A percentile compares a stretch with the other conserved stretches of the same genome.
Evolutionary conservation across 2,329 filamentous ascomycete species (phyloP).

Genomic region (Chaetomium sp.): DNA sequence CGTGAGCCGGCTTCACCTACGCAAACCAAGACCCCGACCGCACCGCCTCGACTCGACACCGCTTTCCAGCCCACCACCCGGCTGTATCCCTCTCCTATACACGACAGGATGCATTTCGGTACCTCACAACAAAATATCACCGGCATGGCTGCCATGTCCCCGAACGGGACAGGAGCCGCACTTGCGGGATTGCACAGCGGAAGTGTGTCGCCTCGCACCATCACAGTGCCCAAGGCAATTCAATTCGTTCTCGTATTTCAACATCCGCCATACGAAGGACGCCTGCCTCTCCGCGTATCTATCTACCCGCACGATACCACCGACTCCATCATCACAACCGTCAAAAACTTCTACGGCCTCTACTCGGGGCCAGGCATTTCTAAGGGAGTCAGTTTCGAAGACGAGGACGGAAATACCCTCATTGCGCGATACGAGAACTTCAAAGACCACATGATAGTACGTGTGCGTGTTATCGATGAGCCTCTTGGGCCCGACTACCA

Average conservation of each 20-base stretch:
- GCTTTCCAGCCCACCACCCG: conserved; percentile 33
- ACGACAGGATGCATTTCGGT: conserved; percentile 10
- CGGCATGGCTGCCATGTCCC: conserved; percentile 53
- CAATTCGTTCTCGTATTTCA: conserved; percentile 75
- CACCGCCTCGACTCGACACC: conserved; percentile 36
- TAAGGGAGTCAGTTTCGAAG: conserved; percentile 92
- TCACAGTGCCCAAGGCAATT: conserved; percentile 67
- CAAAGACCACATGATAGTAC: conserved; percentile 86
- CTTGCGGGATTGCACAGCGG: conserved; percentile 41
- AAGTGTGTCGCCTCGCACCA: conserved; percentile 49
- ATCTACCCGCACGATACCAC: conserved; percentile 96
- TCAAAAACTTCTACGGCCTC: conserved; percentile 98
- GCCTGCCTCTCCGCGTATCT: conserved; percentile 81
- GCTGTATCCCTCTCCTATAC: conserved; percentile 22
- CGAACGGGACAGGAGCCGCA: conserved; percentile 40
- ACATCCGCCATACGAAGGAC: conserved; percentile 69
- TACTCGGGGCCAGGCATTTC: conserved; percentile 72
- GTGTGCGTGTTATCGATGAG: conserved; percentile 80
- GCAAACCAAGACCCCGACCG: conserved; percentile 30
- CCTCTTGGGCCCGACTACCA: conserved; percentile 57
- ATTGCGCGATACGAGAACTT: conserved; percentile 98
- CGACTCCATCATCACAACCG: conserved; percentile 95
- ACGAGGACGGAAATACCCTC: conserved; percentile 82
- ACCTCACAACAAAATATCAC: conserved; percentile 33
- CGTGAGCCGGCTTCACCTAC: conserved; percentile 37